Evolutionary conservation across 208 protist genomes (phyloP).

Genomic region (Phytomonas francai): DNA sequence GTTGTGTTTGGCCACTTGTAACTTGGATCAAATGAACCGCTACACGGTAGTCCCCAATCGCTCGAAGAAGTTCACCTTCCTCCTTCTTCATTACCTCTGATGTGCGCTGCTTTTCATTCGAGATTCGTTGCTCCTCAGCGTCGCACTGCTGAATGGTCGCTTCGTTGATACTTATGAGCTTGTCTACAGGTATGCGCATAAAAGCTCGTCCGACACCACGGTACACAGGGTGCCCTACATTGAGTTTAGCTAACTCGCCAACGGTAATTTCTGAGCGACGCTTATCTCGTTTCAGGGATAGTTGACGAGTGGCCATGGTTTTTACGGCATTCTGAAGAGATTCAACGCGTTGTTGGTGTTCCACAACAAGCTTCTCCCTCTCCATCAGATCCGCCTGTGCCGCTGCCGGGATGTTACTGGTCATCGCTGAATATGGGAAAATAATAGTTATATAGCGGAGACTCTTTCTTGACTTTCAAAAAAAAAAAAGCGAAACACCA

Average conservation of each 20-base stretch:
- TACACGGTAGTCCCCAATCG: slow-evolving; percentile 49
- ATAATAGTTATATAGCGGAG: slow-evolving; percentile 2
- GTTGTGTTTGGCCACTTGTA: not conserved
- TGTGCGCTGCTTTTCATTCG: slow-evolving; percentile 75
- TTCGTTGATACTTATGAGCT: slow-evolving; percentile 59
- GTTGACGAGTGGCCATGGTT: slow-evolving; percentile 77
- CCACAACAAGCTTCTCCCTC: slow-evolving; percentile 76
- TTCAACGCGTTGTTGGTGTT: slow-evolving; percentile 81
- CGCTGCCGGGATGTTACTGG: slow-evolving; percentile 37
- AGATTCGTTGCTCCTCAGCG: slow-evolving; percentile 67
- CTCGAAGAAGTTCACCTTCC: slow-evolving; percentile 57
- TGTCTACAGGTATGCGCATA: slow-evolving; percentile 49
- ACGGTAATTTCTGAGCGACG: slow-evolving; percentile 78
- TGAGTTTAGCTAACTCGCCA: slow-evolving; percentile 59
- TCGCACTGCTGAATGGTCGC: slow-evolving; percentile 61
- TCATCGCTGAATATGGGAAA: slow-evolving; percentile 17
- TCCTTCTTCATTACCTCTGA: slow-evolving; percentile 65
- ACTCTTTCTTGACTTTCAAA: slow-evolving; percentile 2
- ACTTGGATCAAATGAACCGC: slow-evolving; percentile 48
- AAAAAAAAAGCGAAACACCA: slow-evolving; percentile 1
- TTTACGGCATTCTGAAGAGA: slow-evolving; percentile 62
- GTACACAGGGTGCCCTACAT: slow-evolving; percentile 65
- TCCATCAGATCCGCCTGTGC: slow-evolving; percentile 86
- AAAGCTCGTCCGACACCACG: slow-evolving; percentile 78
- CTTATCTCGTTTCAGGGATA: slow-evolving; percentile 45